A percentile compares a stretch with the other conserved stretches of the same genome.
phyloP scores from a whole-genome alignment of 139 green algal genomes.

The Tetratostichococcus sp. region DNA sequence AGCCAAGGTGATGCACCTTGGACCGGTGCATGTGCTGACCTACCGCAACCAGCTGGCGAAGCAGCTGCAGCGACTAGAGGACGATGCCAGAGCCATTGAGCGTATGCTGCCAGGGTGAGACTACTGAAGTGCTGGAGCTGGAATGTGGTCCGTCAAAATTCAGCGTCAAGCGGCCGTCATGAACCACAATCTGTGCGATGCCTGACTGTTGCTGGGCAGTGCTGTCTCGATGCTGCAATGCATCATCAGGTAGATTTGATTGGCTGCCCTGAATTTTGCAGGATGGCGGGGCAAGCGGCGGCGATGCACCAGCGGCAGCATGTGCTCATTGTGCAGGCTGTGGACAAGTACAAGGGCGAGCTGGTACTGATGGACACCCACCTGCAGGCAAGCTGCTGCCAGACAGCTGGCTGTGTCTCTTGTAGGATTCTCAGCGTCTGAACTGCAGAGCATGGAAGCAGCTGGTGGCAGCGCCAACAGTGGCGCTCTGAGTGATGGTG shows the following conservation, averaged over 20 bases:
- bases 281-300: background rate
- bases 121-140: constrained; percentile 29
- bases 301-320: background rate
- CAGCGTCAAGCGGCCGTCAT: no score
- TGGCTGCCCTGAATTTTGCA: no score
- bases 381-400: background rate
- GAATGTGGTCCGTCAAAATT: constrained; percentile 26
- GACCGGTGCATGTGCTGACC: constrained; percentile 52
- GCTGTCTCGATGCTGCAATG: no score
- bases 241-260: no score
- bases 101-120: constrained; percentile 27
- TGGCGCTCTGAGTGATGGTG: no score
- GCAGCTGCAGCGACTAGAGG: constrained; percentile 2
- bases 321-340: background rate
- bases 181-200: no score
- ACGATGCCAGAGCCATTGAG: constrained; percentile 8
- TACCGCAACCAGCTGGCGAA: constrained; percentile 8
- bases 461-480: no score
- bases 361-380: background rate
- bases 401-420: no score
- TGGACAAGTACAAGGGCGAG: background rate
- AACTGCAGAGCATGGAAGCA: no score
- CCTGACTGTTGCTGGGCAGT: no score
- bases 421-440: no score
- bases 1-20: constrained; percentile 76